These are phyloP conservation scores for Talaromyces sp. DNA, from an alignment of 2,329 filamentous ascomycete genomes.

Conservation along the genomic window DNA sequence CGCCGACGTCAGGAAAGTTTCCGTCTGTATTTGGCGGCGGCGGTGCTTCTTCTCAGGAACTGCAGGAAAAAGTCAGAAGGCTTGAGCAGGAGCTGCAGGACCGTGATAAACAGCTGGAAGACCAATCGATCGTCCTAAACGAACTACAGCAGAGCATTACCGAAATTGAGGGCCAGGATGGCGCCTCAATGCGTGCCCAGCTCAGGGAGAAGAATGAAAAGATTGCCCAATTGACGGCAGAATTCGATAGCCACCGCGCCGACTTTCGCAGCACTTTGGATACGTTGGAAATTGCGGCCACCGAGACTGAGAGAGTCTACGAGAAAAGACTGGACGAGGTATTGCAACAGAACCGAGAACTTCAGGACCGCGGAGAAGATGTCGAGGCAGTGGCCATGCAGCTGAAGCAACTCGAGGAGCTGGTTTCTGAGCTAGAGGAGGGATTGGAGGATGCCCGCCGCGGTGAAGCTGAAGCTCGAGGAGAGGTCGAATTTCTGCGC, in stretches of 20 bases:
- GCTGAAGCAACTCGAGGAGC: constrained; percentile 89
- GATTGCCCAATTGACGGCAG: constrained; percentile 84
- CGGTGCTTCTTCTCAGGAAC: constrained; percentile 21
- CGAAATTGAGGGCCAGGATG: constrained; percentile 77
- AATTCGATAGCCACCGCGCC: constrained; percentile 90
- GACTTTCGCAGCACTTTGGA: constrained; percentile 97
- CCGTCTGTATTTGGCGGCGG: neutral
- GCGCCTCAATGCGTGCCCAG: constrained; percentile 69
- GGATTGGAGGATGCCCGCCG: constrained; percentile 89
- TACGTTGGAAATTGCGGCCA: constrained; percentile 88
- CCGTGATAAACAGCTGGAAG: constrained; percentile 78
- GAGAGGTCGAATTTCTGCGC: constrained; percentile 90
- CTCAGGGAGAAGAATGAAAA: constrained; percentile 95
- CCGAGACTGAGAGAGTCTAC: constrained; percentile 91
- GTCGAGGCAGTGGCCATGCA: constrained; percentile 87
- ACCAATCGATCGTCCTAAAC: constrained; percentile 72
- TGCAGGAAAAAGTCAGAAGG: constrained; percentile 68
- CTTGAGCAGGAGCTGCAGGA: constrained; percentile 73
- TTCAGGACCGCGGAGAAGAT: constrained; percentile 78
- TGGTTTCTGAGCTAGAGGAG: constrained; percentile 95
- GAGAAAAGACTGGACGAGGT: constrained; percentile 59
- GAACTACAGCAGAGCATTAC: constrained; percentile 87
- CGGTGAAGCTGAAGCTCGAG: constrained; percentile 90
- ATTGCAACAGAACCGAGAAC: constrained; percentile 73
- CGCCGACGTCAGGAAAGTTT: constrained; percentile 10